Base-by-base conservation (phyloP, 2,329 filamentous ascomycete genomes). In the Ilyonectria mors-panacis region DNA sequence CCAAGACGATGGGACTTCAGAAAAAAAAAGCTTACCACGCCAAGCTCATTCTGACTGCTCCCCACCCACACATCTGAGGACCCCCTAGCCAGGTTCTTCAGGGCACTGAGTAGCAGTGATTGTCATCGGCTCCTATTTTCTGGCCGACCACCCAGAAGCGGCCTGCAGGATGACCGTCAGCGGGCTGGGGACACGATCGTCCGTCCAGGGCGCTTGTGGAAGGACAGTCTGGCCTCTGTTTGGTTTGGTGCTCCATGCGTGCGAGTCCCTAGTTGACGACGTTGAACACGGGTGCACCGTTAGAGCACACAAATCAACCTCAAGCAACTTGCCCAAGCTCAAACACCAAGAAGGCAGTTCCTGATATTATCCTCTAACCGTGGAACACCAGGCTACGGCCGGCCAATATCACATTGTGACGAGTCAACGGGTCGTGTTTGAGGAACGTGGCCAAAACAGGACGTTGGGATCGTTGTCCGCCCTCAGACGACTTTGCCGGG, bases 11-110 rank as follows among this genome's bases (percentile, higher is more conserved):
- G 63, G 55, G 42, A 42, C 51, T 62, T 33, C 45, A 63, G 62
- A 65, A 47, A 71, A 39, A 47, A 63, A 39, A 47, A 63, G 48
- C 65, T 70, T 65, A 59, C 59, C 58, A 37, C 26, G 50, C 19
- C 44, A 57, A 17, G 13, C 37, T 63, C 37, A 53, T 54, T 67
- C 30, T 55, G 19, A 39, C 60, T n/a, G 17, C 42, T 37, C 60
- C 65, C 73, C 70, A 73, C 62, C 63, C 62, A 62, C 50, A 58
- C 66, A 70, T 63, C 58, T 66, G 28, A 35, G 23, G 55, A 66
- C 63, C 72, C 72, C 72, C 69, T 68, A 63, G 59, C 60, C 59
- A 48, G 67, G 61, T 54, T 63, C 50, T 60, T 56, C 61, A 48
- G 39, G 48, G 30, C 37, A 35, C 33, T 53, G 51, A 42, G n/a